phyloP scores from a whole-genome alignment of 345 rosid genomes.

The Jatropha curcas region DNA sequence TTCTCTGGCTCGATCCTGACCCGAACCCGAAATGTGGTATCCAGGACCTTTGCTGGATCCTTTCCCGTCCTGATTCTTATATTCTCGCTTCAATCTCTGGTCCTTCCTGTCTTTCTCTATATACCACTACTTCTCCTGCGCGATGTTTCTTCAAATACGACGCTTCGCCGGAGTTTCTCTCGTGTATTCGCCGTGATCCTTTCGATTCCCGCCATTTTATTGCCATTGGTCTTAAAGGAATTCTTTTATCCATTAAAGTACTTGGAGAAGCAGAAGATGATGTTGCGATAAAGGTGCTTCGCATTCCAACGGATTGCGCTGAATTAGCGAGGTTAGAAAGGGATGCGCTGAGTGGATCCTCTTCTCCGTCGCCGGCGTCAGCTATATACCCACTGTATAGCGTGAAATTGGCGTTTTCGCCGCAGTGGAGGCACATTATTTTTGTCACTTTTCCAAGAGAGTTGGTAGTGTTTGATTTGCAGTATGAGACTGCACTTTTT shows the following conservation, averaged over 20 bases:
- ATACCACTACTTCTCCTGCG: conserved; percentile 36
- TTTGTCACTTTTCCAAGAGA: conserved; percentile 89
- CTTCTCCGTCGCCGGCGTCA: conserved; percentile 65
- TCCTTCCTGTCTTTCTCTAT: conserved; percentile 64
- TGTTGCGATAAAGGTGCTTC: conserved; percentile 57
- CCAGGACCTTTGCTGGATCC: conserved; percentile 90
- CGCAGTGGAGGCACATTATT: conserved; percentile 73
- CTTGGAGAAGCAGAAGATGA: conserved; percentile 72
- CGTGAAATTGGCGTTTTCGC: conserved; percentile 76
- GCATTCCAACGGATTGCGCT: conserved; percentile 58
- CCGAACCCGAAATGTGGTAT: conserved; percentile 60
- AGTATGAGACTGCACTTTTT: conserved; percentile 66
- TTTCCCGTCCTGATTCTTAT: conserved; percentile 50
- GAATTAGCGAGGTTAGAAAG: conserved; percentile 70
- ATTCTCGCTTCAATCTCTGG: conserved; percentile 73
- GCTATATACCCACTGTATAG: conserved; percentile 66
- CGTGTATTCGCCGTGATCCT: conserved; percentile 86
- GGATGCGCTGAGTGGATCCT: conserved; percentile 42
- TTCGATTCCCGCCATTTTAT: conserved; percentile 85
- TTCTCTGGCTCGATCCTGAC: conserved; percentile 66
- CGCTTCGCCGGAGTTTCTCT: conserved; percentile 69
- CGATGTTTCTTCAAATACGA: conserved; percentile 78
- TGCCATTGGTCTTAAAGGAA: conserved; percentile 71
- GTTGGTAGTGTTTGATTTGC: conserved; percentile 83
- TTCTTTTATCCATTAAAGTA: conserved; percentile 66